Percentiles rank a stretch among this genome's conserved stretches.
These are phyloP conservation scores for Backusella sp. DNA, from an alignment of 192 early-diverging fungal species.

Conservation along the genomic window DNA sequence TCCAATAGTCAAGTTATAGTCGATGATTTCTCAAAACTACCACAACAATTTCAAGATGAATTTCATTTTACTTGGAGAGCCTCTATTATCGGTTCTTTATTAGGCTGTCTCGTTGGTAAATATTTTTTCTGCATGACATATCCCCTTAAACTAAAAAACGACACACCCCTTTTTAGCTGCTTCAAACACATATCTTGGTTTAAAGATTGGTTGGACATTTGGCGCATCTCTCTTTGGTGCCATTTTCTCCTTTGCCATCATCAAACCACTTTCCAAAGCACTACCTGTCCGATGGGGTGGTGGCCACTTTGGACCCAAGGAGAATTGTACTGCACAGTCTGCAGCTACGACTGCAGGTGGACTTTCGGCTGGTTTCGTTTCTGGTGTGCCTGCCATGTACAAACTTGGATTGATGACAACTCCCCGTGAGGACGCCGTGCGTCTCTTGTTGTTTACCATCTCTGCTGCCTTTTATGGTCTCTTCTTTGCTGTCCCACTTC, in stretches of 20 bases:
- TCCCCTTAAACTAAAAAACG: background rate
- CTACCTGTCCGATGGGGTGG: constrained; percentile 38
- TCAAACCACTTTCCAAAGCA: constrained; percentile 50
- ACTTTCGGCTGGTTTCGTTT: constrained; percentile 58
- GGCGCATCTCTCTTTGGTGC: constrained; percentile 53
- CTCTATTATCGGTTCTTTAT: constrained; percentile 53
- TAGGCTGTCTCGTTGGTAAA: constrained; percentile 58
- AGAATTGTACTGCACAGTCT: constrained; percentile 65
- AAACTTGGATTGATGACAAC: constrained; percentile 55
- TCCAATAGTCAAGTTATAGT: constrained; percentile 3
- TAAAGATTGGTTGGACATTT: constrained; percentile 61
- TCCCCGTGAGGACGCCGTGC: constrained; percentile 48
- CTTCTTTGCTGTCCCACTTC: constrained; percentile 69
- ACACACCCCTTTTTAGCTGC: constrained; percentile 41
- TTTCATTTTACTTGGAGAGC: constrained; percentile 47
- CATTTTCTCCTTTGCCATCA: constrained; percentile 58
- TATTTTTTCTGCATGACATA: background rate
- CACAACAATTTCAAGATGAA: constrained; percentile 22
- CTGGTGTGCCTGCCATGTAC: constrained; percentile 70
- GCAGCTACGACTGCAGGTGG: constrained; percentile 70
- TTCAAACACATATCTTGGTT: constrained; percentile 67
- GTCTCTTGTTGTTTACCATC: constrained; percentile 54
- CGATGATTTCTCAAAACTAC: background rate
- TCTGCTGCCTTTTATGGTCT: constrained; percentile 65
- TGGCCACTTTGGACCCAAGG: constrained; percentile 64